Evolutionary conservation across 495 filamentous ascomycete species (phyloP).

Genomic region (Trichoderma orchidacearum): DNA sequence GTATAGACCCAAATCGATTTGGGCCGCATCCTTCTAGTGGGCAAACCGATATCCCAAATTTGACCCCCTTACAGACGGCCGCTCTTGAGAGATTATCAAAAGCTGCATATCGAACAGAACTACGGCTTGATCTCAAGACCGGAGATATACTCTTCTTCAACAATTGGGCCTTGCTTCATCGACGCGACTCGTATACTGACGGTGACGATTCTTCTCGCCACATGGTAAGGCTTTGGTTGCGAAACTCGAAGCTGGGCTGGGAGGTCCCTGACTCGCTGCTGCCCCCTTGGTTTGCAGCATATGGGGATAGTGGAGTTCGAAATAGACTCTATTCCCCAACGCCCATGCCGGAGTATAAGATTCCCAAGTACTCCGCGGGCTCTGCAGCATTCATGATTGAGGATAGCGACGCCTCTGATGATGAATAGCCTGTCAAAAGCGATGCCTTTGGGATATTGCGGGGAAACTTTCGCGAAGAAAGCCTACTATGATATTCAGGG

Average conservation of each 20-base stretch:
- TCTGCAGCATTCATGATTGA: slow-evolving; percentile 29
- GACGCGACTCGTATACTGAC: slow-evolving; percentile 34
- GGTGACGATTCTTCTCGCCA: slow-evolving; percentile 20
- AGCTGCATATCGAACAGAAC: slow-evolving; percentile 18
- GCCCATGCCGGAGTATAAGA: slow-evolving; percentile 24
- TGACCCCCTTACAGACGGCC: slow-evolving; percentile 17
- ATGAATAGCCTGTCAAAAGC: not conserved
- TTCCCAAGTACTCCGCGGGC: slow-evolving; percentile 28
- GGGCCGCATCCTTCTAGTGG: slow-evolving; percentile 21
- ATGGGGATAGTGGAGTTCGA: slow-evolving; percentile 10
- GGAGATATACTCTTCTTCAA: slow-evolving; percentile 54
- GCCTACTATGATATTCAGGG: too few species aligned
- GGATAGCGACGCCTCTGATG: slow-evolving; percentile 11
- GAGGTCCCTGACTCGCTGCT: slow-evolving; percentile 22
- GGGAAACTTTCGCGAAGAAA: too few species aligned
- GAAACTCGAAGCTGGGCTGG: slow-evolving; percentile 27
- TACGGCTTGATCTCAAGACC: slow-evolving; percentile 30
- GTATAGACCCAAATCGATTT: slow-evolving; percentile 28
- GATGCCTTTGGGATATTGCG: not conserved
- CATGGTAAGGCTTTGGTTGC: slow-evolving; percentile 37
- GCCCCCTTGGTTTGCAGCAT: slow-evolving; percentile 31
- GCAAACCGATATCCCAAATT: slow-evolving; percentile 13
- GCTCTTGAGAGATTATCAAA: slow-evolving; percentile 19
- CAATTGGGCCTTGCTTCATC: slow-evolving; percentile 48
- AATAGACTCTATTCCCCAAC: slow-evolving; percentile 17